phyloP scores from a whole-genome alignment of 2,329 filamentous ascomycete species.

The Ophiostoma triangulosporum region DNA sequence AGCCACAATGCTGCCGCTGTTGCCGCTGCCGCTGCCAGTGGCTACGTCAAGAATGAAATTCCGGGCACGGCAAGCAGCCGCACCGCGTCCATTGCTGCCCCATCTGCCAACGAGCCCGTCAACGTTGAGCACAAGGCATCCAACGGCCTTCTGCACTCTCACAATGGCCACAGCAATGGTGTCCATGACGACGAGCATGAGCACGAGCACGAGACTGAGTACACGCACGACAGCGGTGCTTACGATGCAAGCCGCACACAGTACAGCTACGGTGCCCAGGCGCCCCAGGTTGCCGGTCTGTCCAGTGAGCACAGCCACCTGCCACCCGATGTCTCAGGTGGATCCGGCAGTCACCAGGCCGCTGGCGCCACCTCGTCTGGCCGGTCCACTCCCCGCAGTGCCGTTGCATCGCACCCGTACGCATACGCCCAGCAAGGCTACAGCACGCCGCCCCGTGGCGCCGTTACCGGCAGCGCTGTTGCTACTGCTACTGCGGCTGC shows the following conservation, averaged over 20 bases:
- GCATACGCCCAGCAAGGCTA: slow-evolving; percentile 57
- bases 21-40: slow-evolving; percentile 20
- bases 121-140: slow-evolving; percentile 43
- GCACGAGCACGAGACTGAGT: slow-evolving; percentile 66
- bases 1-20: slow-evolving; percentile 32
- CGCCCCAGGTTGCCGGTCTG: slow-evolving; percentile 51
- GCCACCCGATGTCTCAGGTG: slow-evolving; percentile 61
- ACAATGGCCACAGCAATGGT: slow-evolving; percentile 35
- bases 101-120: slow-evolving; percentile 42
- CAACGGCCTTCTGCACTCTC: slow-evolving; percentile 52
- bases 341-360: slow-evolving; percentile 52
- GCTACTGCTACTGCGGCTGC: slow-evolving; percentile 17
- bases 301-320: slow-evolving; percentile 63
- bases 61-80: slow-evolving; percentile 56
- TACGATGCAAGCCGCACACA: slow-evolving; percentile 59
- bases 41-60: slow-evolving; percentile 79
- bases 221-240: slow-evolving; percentile 67
- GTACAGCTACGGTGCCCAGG: slow-evolving; percentile 59
- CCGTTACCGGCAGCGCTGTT: slow-evolving; percentile 14
- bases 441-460: slow-evolving; percentile 61
- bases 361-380: slow-evolving; percentile 63
- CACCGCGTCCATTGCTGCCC: slow-evolving; percentile 41
- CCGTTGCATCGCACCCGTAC: slow-evolving; percentile 55
- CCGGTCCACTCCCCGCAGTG: slow-evolving; percentile 72
- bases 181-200: slow-evolving; percentile 53